Conservation (phyloP, 2,329 filamentous ascomycete species). For the Fusarium nanum region DNA sequence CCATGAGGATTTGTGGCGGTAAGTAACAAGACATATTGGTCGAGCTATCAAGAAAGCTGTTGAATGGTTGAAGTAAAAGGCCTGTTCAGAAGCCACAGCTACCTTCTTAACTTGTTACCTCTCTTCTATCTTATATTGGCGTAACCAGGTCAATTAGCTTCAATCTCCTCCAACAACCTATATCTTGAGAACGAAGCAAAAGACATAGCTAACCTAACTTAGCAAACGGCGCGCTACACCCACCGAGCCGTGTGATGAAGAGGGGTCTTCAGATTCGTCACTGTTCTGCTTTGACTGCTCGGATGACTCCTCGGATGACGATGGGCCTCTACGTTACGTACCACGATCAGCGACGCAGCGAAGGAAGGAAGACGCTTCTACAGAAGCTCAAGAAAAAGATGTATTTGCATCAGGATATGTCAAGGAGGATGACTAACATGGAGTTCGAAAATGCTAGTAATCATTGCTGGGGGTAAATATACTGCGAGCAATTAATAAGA, state of each 20-base stretch:
- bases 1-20: not conserved
- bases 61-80: not conserved
- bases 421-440: no score
- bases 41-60: not conserved
- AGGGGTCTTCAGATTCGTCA: not conserved
- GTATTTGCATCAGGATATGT: no score
- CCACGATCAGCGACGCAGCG: not conserved
- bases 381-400: not conserved
- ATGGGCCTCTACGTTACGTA: not conserved
- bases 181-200: no score
- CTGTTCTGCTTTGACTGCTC: not conserved
- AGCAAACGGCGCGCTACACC: not conserved
- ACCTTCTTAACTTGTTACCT: not conserved
- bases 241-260: no score
- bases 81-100: not conserved
- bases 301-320: not conserved
- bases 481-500: no score
- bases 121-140: not conserved
- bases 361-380: not conserved
- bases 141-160: not conserved
- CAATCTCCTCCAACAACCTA: not conserved
- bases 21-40: not conserved
- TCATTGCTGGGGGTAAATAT: no score
- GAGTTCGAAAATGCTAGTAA: no score
- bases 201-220: not conserved